Evolutionary conservation across 768 basidiomycete genomes (phyloP).

Genomic region (Naganishia kalamii): DNA sequence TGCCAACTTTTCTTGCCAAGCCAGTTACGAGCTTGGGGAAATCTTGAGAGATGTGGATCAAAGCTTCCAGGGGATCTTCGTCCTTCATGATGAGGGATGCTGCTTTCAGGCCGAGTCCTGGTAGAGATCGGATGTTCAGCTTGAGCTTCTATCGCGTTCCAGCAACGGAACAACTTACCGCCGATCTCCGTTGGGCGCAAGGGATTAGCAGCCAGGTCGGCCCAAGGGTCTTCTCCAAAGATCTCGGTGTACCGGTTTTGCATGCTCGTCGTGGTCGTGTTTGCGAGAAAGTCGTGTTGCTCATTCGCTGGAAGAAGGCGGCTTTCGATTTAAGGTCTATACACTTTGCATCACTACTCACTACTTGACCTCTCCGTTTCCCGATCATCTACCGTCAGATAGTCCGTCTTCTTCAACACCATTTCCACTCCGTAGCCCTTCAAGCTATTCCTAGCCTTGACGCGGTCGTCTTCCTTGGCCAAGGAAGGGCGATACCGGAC

Average conservation of each 20-base stretch:
- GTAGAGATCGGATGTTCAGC: neutral
- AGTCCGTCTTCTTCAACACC: conserved; percentile 95
- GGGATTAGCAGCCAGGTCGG: conserved; percentile 31
- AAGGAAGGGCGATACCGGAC: conserved; percentile 61
- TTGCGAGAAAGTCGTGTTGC: neutral
- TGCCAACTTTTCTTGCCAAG: conserved; percentile 60
- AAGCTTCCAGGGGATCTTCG: conserved; percentile 53
- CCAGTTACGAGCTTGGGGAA: conserved; percentile 79
- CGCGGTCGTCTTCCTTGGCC: conserved; percentile 20
- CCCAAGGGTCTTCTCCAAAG: conserved; percentile 39
- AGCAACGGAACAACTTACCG: conserved; percentile 47
- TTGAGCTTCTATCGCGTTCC: neutral
- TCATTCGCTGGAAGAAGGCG: neutral
- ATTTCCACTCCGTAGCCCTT: conserved; percentile 87
- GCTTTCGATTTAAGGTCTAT: neutral
- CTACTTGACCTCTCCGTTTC: conserved; percentile 26
- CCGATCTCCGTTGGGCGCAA: conserved; percentile 51
- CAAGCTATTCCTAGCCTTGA: conserved; percentile 48
- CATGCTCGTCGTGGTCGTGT: conserved; percentile 16
- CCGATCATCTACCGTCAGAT: conserved; percentile 86
- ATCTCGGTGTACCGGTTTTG: conserved; percentile 18
- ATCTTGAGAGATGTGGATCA: conserved; percentile 70
- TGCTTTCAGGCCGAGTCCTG: conserved; percentile 62
- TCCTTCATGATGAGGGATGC: conserved; percentile 68
- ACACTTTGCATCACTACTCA: neutral